Evolutionary conservation across 2,329 filamentous ascomycete species (phyloP).

Genomic region (Alternaria rosae): DNA sequence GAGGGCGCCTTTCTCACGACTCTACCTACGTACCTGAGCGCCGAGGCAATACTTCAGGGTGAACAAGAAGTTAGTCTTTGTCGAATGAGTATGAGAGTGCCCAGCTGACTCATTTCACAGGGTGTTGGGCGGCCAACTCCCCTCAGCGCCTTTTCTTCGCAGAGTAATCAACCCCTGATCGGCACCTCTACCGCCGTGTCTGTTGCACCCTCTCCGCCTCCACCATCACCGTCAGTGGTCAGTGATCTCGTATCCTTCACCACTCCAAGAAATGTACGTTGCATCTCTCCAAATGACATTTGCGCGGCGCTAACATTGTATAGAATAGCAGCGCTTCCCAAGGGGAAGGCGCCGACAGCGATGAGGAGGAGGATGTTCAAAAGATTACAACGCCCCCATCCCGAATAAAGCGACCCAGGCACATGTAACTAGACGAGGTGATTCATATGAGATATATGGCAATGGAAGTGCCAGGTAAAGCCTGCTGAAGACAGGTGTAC

Average conservation of each 20-base stretch:
- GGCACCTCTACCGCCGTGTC: neutral
- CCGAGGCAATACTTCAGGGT: neutral
- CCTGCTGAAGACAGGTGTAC: no score
- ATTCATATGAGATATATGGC: neutral
- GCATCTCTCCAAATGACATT: neutral
- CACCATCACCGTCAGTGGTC: neutral
- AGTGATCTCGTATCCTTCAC: neutral
- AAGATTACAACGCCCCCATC: neutral
- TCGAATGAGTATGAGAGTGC: neutral
- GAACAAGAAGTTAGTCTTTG: neutral
- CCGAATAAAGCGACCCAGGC: no score
- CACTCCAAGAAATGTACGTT: neutral
- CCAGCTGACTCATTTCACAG: neutral
- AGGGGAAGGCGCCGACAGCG: neutral
- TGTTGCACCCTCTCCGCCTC: neutral
- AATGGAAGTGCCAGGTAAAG: neutral
- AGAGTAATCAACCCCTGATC: neutral
- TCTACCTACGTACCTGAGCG: neutral
- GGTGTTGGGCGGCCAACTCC: neutral
- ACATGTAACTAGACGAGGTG: fast-evolving
- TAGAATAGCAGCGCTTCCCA: neutral
- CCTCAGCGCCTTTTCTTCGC: neutral
- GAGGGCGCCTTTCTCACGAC: neutral
- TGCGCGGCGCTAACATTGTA: neutral
- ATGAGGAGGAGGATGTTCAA: neutral